Conservation (phyloP, 1,139 yeast species). For the Komagataea norvegica region DNA sequence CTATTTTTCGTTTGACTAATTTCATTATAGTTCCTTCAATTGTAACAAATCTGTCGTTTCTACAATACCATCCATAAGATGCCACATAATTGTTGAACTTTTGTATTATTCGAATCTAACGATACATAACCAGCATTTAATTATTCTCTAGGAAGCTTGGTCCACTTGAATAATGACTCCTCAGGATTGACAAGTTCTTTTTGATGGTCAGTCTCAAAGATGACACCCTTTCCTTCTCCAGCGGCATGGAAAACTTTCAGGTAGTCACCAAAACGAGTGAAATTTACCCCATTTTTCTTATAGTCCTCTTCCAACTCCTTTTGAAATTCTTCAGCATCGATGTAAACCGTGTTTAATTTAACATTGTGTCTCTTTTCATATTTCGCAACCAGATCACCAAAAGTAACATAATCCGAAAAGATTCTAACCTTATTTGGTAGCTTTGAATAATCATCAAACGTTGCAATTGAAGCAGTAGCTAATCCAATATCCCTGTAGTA, state of each 20-base stretch:
- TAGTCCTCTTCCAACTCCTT: conserved; percentile 31
- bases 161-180: conserved; percentile 51
- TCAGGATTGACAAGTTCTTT: conserved; percentile 53
- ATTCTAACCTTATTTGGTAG: conserved; percentile 46
- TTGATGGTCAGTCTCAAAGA: conserved; percentile 32
- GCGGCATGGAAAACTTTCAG: conserved; percentile 32
- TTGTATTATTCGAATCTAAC: no score
- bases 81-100: no score
- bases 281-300: conserved; percentile 14
- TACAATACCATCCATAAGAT: no score
- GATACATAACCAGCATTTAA: no score
- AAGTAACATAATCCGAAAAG: conserved; percentile 38
- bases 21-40: no score
- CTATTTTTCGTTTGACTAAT: background rate
- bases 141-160: conserved; percentile 17
- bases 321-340: conserved; percentile 33
- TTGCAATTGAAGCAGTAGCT: conserved; percentile 39
- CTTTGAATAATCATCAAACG: conserved; percentile 33
- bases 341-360: conserved; percentile 31
- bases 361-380: conserved; percentile 41
- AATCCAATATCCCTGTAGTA: conserved; percentile 45
- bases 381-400: conserved; percentile 36
- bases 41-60: no score
- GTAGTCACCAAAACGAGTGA: conserved; percentile 32
- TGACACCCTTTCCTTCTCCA: conserved; percentile 39